phyloP scores from a whole-genome alignment of 1,139 yeast genomes.

The Pichia sp. region DNA sequence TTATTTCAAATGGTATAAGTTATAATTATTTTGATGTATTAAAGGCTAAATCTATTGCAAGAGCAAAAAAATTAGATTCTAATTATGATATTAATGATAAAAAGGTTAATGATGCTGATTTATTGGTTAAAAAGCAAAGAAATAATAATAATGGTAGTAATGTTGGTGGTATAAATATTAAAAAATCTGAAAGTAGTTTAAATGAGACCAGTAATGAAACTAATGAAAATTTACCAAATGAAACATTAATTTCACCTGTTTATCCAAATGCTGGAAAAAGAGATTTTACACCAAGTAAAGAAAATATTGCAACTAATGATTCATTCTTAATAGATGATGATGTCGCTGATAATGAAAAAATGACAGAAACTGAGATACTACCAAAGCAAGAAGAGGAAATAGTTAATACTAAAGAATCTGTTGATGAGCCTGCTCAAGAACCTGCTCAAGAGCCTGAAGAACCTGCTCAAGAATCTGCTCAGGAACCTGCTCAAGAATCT shows the following conservation, averaged over 20 bases:
- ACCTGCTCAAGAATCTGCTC: background rate
- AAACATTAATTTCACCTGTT: constrained; percentile 27
- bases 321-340: constrained; percentile 26
- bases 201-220: too few species aligned
- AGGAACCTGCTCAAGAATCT: background rate
- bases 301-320: constrained; percentile 19
- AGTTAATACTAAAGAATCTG: background rate
- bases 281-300: constrained; percentile 14
- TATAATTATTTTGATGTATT: constrained; percentile 47
- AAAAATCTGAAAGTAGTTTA: background rate
- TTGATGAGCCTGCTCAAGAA: constrained; percentile 1
- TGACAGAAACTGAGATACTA: background rate
- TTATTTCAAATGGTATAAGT: constrained; percentile 42
- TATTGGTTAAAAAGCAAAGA: constrained; percentile 9
- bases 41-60: constrained; percentile 32
- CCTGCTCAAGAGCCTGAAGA: background rate
- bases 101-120: constrained; percentile 13
- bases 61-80: constrained; percentile 15
- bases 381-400: too few species aligned
- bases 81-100: constrained; percentile 10
- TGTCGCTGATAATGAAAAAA: constrained; percentile 12
- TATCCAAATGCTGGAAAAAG: constrained; percentile 14
- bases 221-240: constrained; percentile 24
- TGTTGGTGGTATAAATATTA: background rate
- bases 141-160: background rate